Percentiles rank a stretch among this genome's conserved stretches.
These are phyloP conservation scores for Atalantia buxifolia DNA, from an alignment of 345 rosid species.

Conservation along the genomic window DNA sequence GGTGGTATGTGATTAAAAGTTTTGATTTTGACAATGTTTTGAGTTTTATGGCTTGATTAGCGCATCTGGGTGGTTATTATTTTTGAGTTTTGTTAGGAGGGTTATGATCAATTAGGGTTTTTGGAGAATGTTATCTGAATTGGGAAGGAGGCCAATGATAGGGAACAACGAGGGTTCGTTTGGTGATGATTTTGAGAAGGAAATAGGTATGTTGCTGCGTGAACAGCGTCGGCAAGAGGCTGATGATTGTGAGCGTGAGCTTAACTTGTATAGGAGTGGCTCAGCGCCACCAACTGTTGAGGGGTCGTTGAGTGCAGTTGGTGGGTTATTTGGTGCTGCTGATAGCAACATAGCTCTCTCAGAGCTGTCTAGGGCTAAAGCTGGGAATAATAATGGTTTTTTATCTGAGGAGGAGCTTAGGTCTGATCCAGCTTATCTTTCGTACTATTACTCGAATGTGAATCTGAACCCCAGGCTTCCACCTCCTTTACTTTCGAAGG, in stretches of 20 bases:
- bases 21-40: slow-evolving; percentile 22
- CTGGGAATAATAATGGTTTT: slow-evolving; percentile 37
- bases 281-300: slow-evolving; percentile 81
- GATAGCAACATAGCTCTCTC: slow-evolving; percentile 22
- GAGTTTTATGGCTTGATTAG: slow-evolving; percentile 22
- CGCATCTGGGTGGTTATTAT: slow-evolving; percentile 23
- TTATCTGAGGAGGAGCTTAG: slow-evolving; percentile 63
- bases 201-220: slow-evolving; percentile 50
- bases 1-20: slow-evolving; percentile 17
- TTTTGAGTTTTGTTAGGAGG: slow-evolving; percentile 13
- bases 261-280: slow-evolving; percentile 68
- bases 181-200: slow-evolving; percentile 74
- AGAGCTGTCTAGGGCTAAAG: slow-evolving; percentile 39
- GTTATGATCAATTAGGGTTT: slow-evolving; percentile 32
- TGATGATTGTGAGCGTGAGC: slow-evolving; percentile 59
- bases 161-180: slow-evolving; percentile 65
- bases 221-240: slow-evolving; percentile 55
- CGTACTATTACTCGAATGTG: slow-evolving; percentile 70
- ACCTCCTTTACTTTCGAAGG: slow-evolving; percentile 81
- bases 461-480: slow-evolving; percentile 92
- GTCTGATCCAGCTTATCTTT: slow-evolving; percentile 73
- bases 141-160: slow-evolving; percentile 58
- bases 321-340: slow-evolving; percentile 38
- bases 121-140: slow-evolving; percentile 57
- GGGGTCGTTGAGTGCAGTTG: slow-evolving; percentile 60